Percentiles rank a stretch among this genome's conserved stretches.
Conservation (phyloP, 768 basidiomycete genomes). For the Rhodocollybia butyracea region DNA sequence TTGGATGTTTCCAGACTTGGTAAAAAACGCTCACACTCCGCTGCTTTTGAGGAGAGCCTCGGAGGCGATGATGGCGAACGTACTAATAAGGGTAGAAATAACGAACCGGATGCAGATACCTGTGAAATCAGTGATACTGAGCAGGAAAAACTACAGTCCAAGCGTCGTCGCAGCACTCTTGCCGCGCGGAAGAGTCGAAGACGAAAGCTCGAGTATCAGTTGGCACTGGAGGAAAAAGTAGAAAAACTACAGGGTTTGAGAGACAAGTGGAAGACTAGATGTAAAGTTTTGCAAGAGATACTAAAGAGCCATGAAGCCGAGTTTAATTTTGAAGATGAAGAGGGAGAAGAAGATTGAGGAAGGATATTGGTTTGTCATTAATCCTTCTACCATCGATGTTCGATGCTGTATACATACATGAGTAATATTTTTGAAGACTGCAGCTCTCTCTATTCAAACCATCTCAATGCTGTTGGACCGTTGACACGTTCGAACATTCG, state of each 20-base stretch:
- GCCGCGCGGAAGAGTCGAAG: conserved; percentile 64
- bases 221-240: conserved; percentile 44
- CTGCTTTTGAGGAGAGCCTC: conserved; percentile 24
- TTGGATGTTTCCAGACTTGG: too few species aligned
- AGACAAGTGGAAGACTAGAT: conserved; percentile 44
- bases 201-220: conserved; percentile 64
- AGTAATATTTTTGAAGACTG: too few species aligned
- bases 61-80: conserved; percentile 35
- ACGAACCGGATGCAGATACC: not conserved
- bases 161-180: conserved; percentile 66
- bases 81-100: not conserved
- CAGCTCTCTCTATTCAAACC: too few species aligned
- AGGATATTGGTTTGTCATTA: not conserved
- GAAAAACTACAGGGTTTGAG: conserved; percentile 39
- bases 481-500: too few species aligned
- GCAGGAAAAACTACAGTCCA: conserved; percentile 56
- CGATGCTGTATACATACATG: too few species aligned
- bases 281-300: conserved; percentile 13
- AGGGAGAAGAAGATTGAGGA: not conserved
- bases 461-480: too few species aligned
- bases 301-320: not conserved
- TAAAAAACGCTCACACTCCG: conserved; percentile 53
- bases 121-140: conserved; percentile 26
- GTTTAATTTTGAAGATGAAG: conserved; percentile 4
- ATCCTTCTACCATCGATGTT: not conserved